Percentiles rank a stretch among this genome's conserved stretches.
Conservation (phyloP, 2,329 filamentous ascomycete genomes). For the Microsporum ferrugineum region DNA sequence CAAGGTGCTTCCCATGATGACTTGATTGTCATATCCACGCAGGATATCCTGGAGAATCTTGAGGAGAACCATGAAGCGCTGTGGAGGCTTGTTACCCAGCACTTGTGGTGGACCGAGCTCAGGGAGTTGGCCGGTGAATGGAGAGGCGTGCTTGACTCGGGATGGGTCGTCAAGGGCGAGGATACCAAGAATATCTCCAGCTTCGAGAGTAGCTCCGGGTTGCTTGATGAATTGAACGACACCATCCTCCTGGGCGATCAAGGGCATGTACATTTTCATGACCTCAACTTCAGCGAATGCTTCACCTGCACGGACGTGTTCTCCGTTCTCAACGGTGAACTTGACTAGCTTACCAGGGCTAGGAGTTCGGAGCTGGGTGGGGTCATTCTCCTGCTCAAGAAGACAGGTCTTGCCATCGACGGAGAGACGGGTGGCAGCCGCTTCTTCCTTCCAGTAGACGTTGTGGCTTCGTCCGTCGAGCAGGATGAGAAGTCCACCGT, state of each 20-base stretch:
- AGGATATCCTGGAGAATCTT: constrained; percentile 79
- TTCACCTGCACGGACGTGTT: constrained; percentile 84
- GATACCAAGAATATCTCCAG: constrained; percentile 97
- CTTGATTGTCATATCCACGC: constrained; percentile 88
- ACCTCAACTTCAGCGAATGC: constrained; percentile 96
- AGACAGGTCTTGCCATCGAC: constrained; percentile 97
- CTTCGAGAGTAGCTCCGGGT: constrained; percentile 91
- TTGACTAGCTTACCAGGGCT: constrained; percentile 97
- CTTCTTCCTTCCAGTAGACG: constrained; percentile 99
- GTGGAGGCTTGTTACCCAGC: constrained; percentile 80
- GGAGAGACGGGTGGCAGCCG: constrained; percentile 85
- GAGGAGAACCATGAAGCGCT: constrained; percentile 68
- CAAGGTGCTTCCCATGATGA: constrained; percentile 80
- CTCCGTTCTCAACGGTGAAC: constrained; percentile 89
- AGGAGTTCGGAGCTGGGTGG: constrained; percentile 87
- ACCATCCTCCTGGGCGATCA: constrained; percentile 88
- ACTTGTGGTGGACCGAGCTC: constrained; percentile 76
- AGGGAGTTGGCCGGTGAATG: constrained; percentile 83
- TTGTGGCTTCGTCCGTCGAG: constrained; percentile 91
- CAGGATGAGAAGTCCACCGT: constrained; percentile 84
- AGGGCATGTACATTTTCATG: constrained; percentile 99
- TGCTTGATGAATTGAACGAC: constrained; percentile 98
- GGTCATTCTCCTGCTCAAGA: constrained; percentile 97
- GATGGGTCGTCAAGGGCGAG: constrained; percentile 88
- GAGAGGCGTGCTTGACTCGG: constrained; percentile 90